These are phyloP conservation scores for Chionographis japonica DNA, from an alignment of 106 monocot species.

Conservation along the genomic window DNA sequence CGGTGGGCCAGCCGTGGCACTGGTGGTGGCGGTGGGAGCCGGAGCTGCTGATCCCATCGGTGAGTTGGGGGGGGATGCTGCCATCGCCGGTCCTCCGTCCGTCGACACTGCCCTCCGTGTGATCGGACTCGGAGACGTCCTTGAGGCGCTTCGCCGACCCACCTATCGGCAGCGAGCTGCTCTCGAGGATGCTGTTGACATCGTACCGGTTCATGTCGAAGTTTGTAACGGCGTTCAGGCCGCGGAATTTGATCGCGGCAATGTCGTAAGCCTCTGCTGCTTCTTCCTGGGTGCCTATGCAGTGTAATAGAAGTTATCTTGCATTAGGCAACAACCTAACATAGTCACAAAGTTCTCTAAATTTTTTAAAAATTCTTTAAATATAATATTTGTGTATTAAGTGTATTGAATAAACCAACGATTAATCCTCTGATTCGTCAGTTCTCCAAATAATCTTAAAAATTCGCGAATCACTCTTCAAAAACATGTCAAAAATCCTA, in stretches of 20 bases:
- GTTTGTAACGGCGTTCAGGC: conserved; percentile 82
- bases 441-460: no score
- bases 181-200: conserved; percentile 80
- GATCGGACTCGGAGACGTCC: conserved; percentile 51
- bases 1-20: conserved; percentile 44
- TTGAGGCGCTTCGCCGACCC: conserved; percentile 70
- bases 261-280: conserved; percentile 93
- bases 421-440: no score
- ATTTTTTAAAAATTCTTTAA: no score
- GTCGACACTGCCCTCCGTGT: conserved; percentile 30
- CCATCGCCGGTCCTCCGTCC: conserved; percentile 22
- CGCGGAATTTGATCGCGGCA: conserved; percentile 89
- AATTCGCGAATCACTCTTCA: no score
- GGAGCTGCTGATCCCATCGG: conserved; percentile 28
- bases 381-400: no score
- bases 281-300: conserved; percentile 83
- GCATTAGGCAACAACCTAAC: no score
- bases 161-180: conserved; percentile 67
- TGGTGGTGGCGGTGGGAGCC: conserved; percentile 13
- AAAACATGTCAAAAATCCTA: no score
- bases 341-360: no score
- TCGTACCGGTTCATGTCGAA: conserved; percentile 93
- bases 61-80: conserved; percentile 20
- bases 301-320: neutral
- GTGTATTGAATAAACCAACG: no score